Evolutionary conservation across 306 rosid genomes (phyloP).

Genomic region (Pterocarpus santalinus): DNA sequence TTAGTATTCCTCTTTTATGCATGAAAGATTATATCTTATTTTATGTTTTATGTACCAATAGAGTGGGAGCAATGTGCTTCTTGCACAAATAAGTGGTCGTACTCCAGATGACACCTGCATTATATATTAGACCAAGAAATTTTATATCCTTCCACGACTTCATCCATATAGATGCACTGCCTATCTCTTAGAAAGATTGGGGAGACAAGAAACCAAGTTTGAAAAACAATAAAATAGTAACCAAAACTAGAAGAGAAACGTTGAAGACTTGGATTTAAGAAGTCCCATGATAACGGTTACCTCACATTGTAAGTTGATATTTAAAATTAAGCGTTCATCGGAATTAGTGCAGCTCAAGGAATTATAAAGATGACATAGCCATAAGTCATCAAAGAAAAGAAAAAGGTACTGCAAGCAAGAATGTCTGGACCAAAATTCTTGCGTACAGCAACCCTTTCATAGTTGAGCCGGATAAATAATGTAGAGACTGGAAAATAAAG

Average conservation of each 20-base stretch:
- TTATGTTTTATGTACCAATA: constrained; percentile 16
- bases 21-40: neutral
- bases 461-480: neutral
- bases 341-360: neutral
- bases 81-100: neutral
- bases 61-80: constrained; percentile 18
- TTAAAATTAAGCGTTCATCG: neutral
- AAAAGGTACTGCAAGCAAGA: neutral
- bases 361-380: neutral
- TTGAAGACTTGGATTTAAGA: neutral
- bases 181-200: neutral
- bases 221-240: neutral
- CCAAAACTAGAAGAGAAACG: neutral
- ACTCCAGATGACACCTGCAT: constrained; percentile 30
- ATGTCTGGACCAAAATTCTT: neutral
- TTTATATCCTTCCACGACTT: constrained; percentile 12
- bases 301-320: neutral
- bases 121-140: no score
- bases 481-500: neutral
- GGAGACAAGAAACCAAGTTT: constrained; percentile 30
- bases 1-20: constrained; percentile 12
- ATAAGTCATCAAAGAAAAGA: neutral
- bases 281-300: neutral
- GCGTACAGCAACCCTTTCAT: neutral
- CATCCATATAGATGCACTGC: neutral